Percentiles rank a stretch among this genome's conserved stretches.
Evolutionary conservation across 805 yeast genomes (phyloP).

Genomic region (Sugiyamaella smithiae): DNA sequence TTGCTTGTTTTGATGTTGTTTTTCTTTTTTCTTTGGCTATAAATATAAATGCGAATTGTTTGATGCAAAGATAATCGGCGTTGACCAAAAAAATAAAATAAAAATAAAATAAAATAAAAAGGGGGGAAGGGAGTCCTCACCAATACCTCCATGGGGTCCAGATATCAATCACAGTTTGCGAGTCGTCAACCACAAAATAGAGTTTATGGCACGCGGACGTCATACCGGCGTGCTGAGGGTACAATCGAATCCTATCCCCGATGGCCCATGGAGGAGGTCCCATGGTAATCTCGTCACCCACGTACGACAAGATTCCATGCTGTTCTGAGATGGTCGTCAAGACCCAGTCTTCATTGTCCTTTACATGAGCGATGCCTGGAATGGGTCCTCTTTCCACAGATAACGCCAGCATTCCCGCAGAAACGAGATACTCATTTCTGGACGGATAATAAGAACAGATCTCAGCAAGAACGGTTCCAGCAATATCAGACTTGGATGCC

Average conservation of each 20-base stretch:
- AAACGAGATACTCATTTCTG: conserved; percentile 60
- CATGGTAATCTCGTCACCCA: conserved; percentile 16
- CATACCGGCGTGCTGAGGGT: conserved; percentile 73
- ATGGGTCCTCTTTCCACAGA: conserved; percentile 58
- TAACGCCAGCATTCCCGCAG: conserved; percentile 69
- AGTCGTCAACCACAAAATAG: conserved; percentile 52
- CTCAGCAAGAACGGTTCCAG: conserved; percentile 55
- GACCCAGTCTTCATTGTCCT: conserved; percentile 49
- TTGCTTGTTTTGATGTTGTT: background rate
- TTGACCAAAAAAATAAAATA: too few relatives aligned
- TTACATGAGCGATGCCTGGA: conserved; percentile 57
- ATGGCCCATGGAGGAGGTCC: conserved; percentile 14
- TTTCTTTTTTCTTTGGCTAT: background rate
- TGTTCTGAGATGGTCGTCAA: conserved; percentile 73
- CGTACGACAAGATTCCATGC: conserved; percentile 59
- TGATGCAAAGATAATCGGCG: too few relatives aligned
- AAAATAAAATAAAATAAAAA: conserved; percentile 3
- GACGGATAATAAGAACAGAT: conserved; percentile 56
- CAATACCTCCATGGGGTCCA: conserved; percentile 65
- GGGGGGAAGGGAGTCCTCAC: conserved; percentile 20
- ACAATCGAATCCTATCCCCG: conserved; percentile 53
- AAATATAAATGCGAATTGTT: conserved; percentile 5
- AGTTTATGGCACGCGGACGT: conserved; percentile 57
- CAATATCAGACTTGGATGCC: conserved; percentile 45
- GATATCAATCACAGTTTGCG: conserved; percentile 52